Conservation (phyloP, 1,139 yeast species). For the Saccharomyces hybrid region DNA sequence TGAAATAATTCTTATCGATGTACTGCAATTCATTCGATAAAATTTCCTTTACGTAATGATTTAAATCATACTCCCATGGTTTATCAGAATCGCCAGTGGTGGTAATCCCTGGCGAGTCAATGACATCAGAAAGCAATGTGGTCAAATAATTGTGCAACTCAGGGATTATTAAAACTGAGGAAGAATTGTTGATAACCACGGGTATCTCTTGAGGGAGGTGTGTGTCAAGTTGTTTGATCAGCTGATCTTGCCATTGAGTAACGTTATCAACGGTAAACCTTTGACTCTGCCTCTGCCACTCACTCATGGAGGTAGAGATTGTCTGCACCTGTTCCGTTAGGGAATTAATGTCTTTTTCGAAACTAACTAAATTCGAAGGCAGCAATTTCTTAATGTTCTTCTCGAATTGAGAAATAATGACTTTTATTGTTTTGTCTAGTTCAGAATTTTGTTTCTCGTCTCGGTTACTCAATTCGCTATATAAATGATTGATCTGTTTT, state of each 20-base stretch:
- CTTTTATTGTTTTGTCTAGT: slow-evolving; percentile 25
- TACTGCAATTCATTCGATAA: slow-evolving; percentile 28
- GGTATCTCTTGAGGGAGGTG: slow-evolving; percentile 28
- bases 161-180: slow-evolving; percentile 25
- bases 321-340: slow-evolving; percentile 6
- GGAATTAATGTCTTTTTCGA: slow-evolving; percentile 10
- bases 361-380: slow-evolving; percentile 19
- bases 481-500: slow-evolving; percentile 27
- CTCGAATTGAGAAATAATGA: slow-evolving; percentile 29
- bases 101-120: slow-evolving; percentile 9
- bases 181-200: slow-evolving; percentile 22
- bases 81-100: slow-evolving; percentile 2
- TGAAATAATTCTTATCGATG: slow-evolving; percentile 24
- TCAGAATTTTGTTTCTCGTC: slow-evolving; percentile 21
- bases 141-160: slow-evolving; percentile 25
- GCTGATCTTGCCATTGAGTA: slow-evolving; percentile 22
- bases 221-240: slow-evolving; percentile 16
- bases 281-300: slow-evolving; percentile 1
- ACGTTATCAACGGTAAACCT: slow-evolving; percentile 18
- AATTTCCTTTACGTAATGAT: slow-evolving; percentile 26
- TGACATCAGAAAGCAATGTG: slow-evolving; percentile 15
- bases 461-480: slow-evolving; percentile 21
- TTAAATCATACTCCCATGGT: slow-evolving; percentile 22
- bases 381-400: slow-evolving; percentile 26
- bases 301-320: slow-evolving; percentile 5